Conservation (phyloP, 768 basidiomycete genomes). For the Rhizopogon sp. region DNA sequence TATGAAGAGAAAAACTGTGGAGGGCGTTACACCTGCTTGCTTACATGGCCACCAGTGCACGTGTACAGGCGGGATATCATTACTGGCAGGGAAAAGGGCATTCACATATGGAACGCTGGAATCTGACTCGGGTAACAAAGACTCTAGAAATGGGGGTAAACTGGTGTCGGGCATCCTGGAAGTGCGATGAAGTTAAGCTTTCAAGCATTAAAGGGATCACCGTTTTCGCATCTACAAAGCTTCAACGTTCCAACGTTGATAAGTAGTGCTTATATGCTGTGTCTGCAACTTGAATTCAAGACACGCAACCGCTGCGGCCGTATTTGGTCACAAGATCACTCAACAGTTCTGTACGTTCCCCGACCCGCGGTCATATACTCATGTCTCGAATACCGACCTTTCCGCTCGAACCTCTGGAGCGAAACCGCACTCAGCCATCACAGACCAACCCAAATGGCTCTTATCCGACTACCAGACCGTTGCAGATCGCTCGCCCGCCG, state of each 20-base stretch:
- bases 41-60: constrained; percentile 49
- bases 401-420: constrained; percentile 38
- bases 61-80: constrained; percentile 35
- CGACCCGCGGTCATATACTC: background rate
- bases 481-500: constrained; percentile 55
- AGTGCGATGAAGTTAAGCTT: background rate
- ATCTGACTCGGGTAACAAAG: background rate
- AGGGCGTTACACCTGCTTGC: constrained; percentile 4
- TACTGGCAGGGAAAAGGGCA: constrained; percentile 5
- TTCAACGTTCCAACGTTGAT: no score
- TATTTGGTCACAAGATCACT: no score
- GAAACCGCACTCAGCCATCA: constrained; percentile 38
- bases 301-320: no score
- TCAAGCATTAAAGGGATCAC: background rate
- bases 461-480: constrained; percentile 43
- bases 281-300: no score
- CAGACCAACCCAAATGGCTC: constrained; percentile 35
- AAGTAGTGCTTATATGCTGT: no score
- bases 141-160: background rate
- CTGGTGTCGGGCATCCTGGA: background rate
- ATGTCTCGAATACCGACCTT: constrained; percentile 63
- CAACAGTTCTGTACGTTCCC: background rate
- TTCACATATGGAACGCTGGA: background rate
- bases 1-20: constrained; percentile 42
- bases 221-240: background rate